Evolutionary conservation across 352 stramenopile genomes (phyloP), one percentile per base, ranked within the genome.

Genomic region (Phytophthora fragariaefolia): DNA sequence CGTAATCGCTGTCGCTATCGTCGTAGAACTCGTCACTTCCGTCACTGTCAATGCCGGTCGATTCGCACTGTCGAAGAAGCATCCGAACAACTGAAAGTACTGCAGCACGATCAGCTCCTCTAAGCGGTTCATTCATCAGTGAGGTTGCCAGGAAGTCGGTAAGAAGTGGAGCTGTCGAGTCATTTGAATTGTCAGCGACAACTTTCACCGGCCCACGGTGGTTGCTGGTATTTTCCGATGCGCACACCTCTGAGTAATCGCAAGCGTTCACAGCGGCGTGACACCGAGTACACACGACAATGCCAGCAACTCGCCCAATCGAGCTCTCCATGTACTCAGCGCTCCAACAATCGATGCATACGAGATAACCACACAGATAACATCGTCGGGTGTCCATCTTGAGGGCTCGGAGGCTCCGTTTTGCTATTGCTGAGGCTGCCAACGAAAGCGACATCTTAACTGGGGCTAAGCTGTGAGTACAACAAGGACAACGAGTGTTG

Each of bases 81-180:
- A 60, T 40, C 6, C 66, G 68, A 48, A 86, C 74, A 32, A 88
- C 73, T 36, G 40, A 77, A 9, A 77, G 36, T 5, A 79, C 52
- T 0, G 64, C 68, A 6, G 42, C 55, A 9, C 53, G 71, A 59
- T 72, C 57, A 12, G 51, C 49, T 6, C 20, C 54, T 52, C 26
- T 45, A 6, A 57, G 40, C 1, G 54, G 22, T 10, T 47, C 38
- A 18, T 71, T 69, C 32, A 60, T 66, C n/a, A 61, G 26, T 10
- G 77, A 80, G 15, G 70, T 49, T 6, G 73, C 47, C 2, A 79
- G 58, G 18, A 78, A 80, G 15, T 85, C 71, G 4, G 63, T 66
- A 1, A 75, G 30, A 10, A 75, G 22, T 22, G 62, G n/a, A 4
- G 62, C 68, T 27, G 28, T n/a, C 3, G 51, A 65, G 34, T 59